Evolutionary conservation across 305 asterid species (phyloP), one percentile per base, ranked within the genome.

Genomic region (Ilex paraguariensis): DNA sequence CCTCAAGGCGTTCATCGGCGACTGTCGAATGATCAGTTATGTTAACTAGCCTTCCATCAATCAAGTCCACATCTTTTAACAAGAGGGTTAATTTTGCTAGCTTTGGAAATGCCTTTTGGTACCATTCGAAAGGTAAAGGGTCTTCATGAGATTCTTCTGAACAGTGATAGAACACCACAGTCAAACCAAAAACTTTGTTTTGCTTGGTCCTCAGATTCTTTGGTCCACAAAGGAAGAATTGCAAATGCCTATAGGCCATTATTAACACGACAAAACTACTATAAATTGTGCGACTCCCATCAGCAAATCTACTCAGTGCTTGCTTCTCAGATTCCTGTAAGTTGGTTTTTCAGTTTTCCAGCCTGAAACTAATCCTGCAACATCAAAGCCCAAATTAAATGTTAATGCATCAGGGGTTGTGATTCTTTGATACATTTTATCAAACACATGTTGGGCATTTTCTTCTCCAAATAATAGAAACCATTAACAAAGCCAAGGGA

Each of bases 41-140:
- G 63, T 77, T 80, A 56, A 87, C 82, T 58, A 87, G 77, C 70
- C 84, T 79, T 65, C 97, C 96, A 71, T 82, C 81, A 72, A 84
- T 54, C 76, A 89, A 74, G 75, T 89, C 96, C 60, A 85, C 53
- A 54, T 77, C 76, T 77, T 82, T 89, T 67, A 89, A 59, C 33
- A 65, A 68, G 50, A 58, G 79, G 72, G 87, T 70, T 80, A 84
- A 79, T 70, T 81, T 87, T 54, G 66, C 70, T 76, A 87, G 82
- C 83, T 74, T 89, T n/a, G 31, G 40, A 31, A 78, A 82, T 56
- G 94, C 82, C 50, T 68, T 73, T 16, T 74, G 95, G 44, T 74
- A 82, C 97, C 97, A 92, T 67, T 87, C 95, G 8, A 77, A 66
- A 64, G 91, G 68, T 3, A 73, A 70, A 65, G 60, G 31, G 42